phyloP scores from a whole-genome alignment of 768 basidiomycete species.

The Galerina marginata region DNA sequence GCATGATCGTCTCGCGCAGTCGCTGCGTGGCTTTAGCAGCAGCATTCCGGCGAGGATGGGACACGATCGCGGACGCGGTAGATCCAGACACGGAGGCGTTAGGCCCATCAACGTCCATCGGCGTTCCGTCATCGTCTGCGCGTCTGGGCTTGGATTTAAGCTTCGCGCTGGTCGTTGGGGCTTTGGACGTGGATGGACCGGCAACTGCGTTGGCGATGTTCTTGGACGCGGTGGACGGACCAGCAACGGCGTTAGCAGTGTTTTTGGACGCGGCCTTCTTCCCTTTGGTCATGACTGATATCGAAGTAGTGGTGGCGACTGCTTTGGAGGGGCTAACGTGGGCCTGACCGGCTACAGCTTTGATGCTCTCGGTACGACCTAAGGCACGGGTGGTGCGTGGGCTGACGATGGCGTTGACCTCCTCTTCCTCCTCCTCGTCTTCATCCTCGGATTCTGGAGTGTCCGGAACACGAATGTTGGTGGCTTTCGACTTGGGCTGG shows the following conservation, averaged over 20 bases:
- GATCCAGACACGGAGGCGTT: slow-evolving; percentile 11
- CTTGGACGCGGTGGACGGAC: background rate
- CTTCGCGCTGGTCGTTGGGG: background rate
- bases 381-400: slow-evolving; percentile 15
- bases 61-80: slow-evolving; percentile 7
- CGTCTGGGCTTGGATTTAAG: background rate
- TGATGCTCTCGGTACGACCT: slow-evolving; percentile 32
- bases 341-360: slow-evolving; percentile 28
- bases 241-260: background rate
- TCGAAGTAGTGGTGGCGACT: slow-evolving; percentile 4
- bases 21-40: slow-evolving; percentile 53
- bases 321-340: background rate
- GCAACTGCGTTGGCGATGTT: background rate
- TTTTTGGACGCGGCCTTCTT: background rate
- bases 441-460: slow-evolving; percentile 9
- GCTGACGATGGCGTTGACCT: slow-evolving; percentile 21
- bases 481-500: slow-evolving; percentile 5
- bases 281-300: slow-evolving; percentile 14
- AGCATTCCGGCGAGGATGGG: slow-evolving; percentile 41
- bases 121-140: background rate
- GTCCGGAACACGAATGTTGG: background rate
- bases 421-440: slow-evolving; percentile 26
- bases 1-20: slow-evolving; percentile 75
- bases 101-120: slow-evolving; percentile 17
- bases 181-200: background rate